Percentiles rank a stretch among this genome's conserved stretches.
phyloP scores from a whole-genome alignment of 257 asterid species.

The Rauvolfia tetraphylla region DNA sequence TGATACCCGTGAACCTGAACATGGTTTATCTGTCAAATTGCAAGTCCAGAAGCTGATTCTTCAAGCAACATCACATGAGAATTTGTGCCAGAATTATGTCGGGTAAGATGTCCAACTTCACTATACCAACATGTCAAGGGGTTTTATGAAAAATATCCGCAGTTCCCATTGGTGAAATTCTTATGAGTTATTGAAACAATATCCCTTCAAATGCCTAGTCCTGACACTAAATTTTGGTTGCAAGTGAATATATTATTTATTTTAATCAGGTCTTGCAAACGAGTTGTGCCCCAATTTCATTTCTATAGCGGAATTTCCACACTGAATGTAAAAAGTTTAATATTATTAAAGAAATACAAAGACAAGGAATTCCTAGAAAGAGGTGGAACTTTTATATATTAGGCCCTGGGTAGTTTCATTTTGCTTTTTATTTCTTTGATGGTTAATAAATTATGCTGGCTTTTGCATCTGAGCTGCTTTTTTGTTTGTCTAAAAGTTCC shows the following conservation, averaged over 20 bases:
- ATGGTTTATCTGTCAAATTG: conserved; percentile 81
- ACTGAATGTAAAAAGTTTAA: background rate
- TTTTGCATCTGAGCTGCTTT: background rate
- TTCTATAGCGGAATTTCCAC: background rate
- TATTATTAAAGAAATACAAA: background rate
- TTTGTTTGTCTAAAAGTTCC: conserved; percentile 9
- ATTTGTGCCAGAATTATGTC: conserved; percentile 93
- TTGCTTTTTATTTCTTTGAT: background rate
- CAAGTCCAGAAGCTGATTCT: conserved; percentile 96
- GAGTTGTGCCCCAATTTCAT: background rate
- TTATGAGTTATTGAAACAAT: too few species aligned
- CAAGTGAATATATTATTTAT: background rate
- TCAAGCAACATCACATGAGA: conserved; percentile 89
- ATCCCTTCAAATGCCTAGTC: background rate
- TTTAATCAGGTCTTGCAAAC: background rate
- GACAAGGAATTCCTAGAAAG: background rate
- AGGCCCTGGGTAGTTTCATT: too few species aligned
- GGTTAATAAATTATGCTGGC: background rate
- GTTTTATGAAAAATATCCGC: background rate
- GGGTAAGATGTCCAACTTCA: conserved; percentile 51
- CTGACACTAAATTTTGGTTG: background rate
- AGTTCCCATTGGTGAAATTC: too few species aligned
- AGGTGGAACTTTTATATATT: background rate
- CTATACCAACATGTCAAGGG: background rate
- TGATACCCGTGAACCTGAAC: conserved; percentile 83